Evolutionary conservation across 1,139 yeast genomes (phyloP).

Genomic region (Blastobotrys petasosporus): DNA sequence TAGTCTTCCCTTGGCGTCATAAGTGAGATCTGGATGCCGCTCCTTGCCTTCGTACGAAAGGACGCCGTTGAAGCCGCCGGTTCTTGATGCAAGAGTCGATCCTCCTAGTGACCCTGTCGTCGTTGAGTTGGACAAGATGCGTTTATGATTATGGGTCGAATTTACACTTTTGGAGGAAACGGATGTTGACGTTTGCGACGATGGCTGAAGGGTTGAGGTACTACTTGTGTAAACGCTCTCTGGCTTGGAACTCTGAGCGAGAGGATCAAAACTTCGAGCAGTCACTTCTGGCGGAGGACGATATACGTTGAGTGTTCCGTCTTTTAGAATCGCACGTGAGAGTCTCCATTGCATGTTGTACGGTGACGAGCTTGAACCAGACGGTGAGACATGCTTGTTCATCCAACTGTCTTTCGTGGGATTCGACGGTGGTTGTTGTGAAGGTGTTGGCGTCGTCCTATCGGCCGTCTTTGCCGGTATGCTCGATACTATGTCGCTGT

Average conservation of each 20-base stretch:
- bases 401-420: slow-evolving; percentile 20
- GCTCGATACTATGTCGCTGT: background rate
- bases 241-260: background rate
- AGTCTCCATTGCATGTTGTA: slow-evolving; percentile 27
- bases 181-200: slow-evolving; percentile 13
- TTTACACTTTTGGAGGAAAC: background rate
- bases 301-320: slow-evolving; percentile 28
- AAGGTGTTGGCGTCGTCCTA: too few relatives aligned
- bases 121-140: slow-evolving; percentile 8
- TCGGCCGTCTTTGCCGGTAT: background rate
- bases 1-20: slow-evolving; percentile 46
- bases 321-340: slow-evolving; percentile 28
- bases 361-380: slow-evolving; percentile 3
- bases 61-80: too few relatives aligned
- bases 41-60: slow-evolving; percentile 24
- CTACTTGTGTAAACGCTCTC: slow-evolving; percentile 1
- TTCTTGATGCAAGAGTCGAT: too few relatives aligned
- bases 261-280: slow-evolving; percentile 26
- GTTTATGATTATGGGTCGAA: slow-evolving; percentile 5
- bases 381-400: slow-evolving; percentile 18
- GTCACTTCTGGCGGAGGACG: slow-evolving; percentile 31
- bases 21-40: slow-evolving; percentile 65
- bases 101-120: background rate
- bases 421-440: background rate
- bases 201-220: slow-evolving; percentile 13